Evolutionary conservation across 345 rosid genomes (phyloP), one percentile per base, ranked within the genome.

Genomic region (Eutrema yunnanense): DNA sequence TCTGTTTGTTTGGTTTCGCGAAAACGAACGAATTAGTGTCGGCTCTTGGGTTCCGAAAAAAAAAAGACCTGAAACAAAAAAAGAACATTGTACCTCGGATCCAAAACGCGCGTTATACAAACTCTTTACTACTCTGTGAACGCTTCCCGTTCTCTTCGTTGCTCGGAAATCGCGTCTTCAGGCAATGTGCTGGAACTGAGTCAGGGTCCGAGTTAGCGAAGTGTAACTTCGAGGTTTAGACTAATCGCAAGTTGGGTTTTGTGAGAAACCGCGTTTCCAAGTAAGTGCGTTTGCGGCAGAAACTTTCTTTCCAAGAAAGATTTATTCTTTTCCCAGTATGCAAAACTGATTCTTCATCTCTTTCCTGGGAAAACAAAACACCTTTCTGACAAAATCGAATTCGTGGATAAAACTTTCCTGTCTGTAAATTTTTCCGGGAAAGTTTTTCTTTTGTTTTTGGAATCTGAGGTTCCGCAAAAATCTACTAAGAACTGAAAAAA

Each of bases 1-100:
- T 9, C n/a, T 7, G 12, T 52, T 12, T 22, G 44, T 27, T 56
- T 10, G 8, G 19, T 61, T 40, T 62, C 55, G 6, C 54, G 9
- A 70, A 76, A 69, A 44, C 57, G 22, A 67, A 71, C 73, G 83
- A 77, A 85, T 81, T 68, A 74, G 82, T 84, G 87, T 82, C 86
- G 89, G 88, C 82, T 71, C 86, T 82, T 57, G 83, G 81, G 83
- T 78, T 76, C 84, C 36, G 69, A 3, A 27, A 73, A 4, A 4
- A 54, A 42, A 57, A 22, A 8, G 64, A 41, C 43, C 43, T 56
- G 19, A 13, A 27, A 8, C 14, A 41, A 40, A 60, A 36, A 62
- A 52, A 57, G 34, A 44, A 42, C 32, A 65, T 52, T 36, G 37
- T 62, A 41, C 62, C 67, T 62, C 19, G 42, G 65, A 48, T 49